Base-by-base conservation (phyloP, 2,329 filamentous ascomycete species). In the Lomentospora prolificans region DNA sequence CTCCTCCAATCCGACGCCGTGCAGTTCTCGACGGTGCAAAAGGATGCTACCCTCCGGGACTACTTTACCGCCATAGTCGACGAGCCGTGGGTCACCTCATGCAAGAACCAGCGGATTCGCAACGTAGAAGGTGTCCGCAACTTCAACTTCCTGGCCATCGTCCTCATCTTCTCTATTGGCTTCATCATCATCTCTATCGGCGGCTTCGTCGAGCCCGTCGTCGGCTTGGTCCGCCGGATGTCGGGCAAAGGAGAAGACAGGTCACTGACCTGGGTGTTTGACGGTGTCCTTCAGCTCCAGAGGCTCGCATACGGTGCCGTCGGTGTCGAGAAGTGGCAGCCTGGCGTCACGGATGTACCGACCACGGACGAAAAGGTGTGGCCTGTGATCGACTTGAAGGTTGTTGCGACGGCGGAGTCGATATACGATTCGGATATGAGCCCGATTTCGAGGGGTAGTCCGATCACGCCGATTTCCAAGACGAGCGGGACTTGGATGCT, bases 91-190 rank as follows among this genome's bases (percentile, higher is more conserved):
- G 24, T 55, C 9, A 50, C 41, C 41, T 55, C 53, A 41, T 55
- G 53, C 53, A 50, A 33, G 41, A 55, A 50, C 41, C 53, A 55
- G 17, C 53, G 53, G 1, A 50, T 55, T 17, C 53, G 53, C 44
- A 55, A 55, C 53, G 44, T 24, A 3, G 28, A 50, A 5, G 53
- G 52, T 19, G 53, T 55, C 4, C 53, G 53, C 24, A 55, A 55
- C 27, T 55, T 55, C 53, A 55, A 55, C 53, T 55, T 55, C 53
- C 53, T 55, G n/a, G 53, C 53, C 53, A 50, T 55, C 17, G 53
- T 55, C n/a, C 53, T 55, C 14, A 55, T 55, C 41, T 12, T 48
- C 1, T 55, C 53, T 27, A 31, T 55, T 10, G 53, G 53, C 41
- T 30, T 50, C 28, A 28, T 55, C 10, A n/a, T 55, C 25, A 55